Evolutionary conservation across 1,284 basidiomycete genomes (phyloP), one percentile per base, ranked within the genome.

Genomic region (Sutorius eximius): DNA sequence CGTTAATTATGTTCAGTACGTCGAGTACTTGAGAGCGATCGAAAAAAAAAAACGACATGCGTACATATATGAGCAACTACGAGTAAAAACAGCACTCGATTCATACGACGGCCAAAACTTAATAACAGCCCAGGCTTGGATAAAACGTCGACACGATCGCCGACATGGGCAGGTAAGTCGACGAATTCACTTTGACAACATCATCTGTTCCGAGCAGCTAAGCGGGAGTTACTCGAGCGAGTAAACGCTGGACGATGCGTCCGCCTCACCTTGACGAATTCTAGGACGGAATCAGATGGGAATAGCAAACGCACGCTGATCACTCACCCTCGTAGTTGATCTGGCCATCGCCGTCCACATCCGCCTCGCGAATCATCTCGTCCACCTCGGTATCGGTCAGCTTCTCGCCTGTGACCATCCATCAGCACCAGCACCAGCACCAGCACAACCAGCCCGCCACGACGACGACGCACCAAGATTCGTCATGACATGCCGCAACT

Each of bases 291-390:
- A 10, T 9, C 18, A 27, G 16, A 57, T 47, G 29, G 20, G 12
- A 12, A 13, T 24, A 18, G 42, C 24, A 27, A 27, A 27, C 24
- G 24, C 24, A 27, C 24, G 5, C 24, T 27, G 24, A 46, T 22
- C 15, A 73, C 83, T 59, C 59, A 90, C 89, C 89, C 8, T 86
- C 83, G 69, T 91, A 91, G 74, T 92, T 90, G 75, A 91, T 91
- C 74, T 91, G 89, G 34, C 93, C 93, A 71, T 95, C 93, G 41
- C 93, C 95, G 70, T 98, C 95, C 50, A 93, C 85, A 74, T 99
- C 96, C 52, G 96, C 96, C 76, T 98, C 96, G 55, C 94, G 85
- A 73, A 99, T 98, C 96, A 99, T 98, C 78, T 97, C 94, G 64
- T 95, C 91, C 58, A 98, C 93, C 77, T 98, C 96, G 36, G 77